Base-by-base conservation (phyloP, 2,329 filamentous ascomycete genomes). In the Claviceps capensis region DNA sequence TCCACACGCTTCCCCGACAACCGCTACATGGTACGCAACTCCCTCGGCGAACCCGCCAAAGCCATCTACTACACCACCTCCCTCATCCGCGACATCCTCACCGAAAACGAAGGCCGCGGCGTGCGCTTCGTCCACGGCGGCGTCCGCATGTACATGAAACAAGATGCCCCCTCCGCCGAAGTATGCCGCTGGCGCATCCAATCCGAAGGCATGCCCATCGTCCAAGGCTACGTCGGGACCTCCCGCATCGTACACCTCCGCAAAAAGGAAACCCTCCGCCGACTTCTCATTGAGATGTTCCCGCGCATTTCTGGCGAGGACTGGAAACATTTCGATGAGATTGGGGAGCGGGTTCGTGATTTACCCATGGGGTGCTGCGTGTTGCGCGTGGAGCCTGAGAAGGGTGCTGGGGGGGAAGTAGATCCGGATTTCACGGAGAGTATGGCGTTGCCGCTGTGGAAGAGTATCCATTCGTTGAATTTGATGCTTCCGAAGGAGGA, bases 401-500 rank as follows among this genome's bases (percentile, higher is more conserved):
- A 41, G 72, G 67, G n/a, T 9, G 16, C 44, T 4, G 1, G 1
- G 26, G 7, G 16, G 26, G 16, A 4, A 16, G 13, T 26, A 3
- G 74, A 79, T 53, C 67, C 71, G 8, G 74, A 76, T 46, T 83
- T 82, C 55, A 67, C 70, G 23, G 91, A 97, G 72, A 75, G 80
- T 26, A 88, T 96, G 80, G 86, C 91, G 1, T 76, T 98, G 17
- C 93, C 93, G 3, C 73, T 98, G 30, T 98, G 93, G 93, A 85
- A 94, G 69, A 94, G 89, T 65, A 79, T 95, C 55, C 83, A 90
- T 60, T 91, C 86, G 19, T 76, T 97, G 54, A 98, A 98, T 67
- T 79, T 98, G 51, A 98, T 98, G 93, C 75, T 98, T 63, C 91
- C 93, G 48, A 98, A 98, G 73, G 93, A 98, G 67, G 93, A 98